phyloP scores from a whole-genome alignment of 1,284 basidiomycete genomes.

The Meripilus lineatus region DNA sequence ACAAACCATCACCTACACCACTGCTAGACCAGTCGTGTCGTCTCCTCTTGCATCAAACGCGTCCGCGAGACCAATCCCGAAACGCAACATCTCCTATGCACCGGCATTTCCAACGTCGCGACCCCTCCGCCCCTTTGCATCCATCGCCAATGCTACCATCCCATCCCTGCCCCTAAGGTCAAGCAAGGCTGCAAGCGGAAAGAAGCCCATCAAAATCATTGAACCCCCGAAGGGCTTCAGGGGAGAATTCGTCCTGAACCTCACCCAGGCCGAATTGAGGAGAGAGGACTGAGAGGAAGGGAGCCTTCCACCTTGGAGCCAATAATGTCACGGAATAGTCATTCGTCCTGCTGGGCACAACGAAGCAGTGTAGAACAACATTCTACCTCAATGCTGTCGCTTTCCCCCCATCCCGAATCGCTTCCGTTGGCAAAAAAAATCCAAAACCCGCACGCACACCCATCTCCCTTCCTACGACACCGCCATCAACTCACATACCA shows the following conservation, averaged over 20 bases:
- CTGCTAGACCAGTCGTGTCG: constrained; percentile 36
- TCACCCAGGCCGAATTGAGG: constrained; percentile 77
- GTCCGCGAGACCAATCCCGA: constrained; percentile 14
- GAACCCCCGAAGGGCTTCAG: constrained; percentile 69
- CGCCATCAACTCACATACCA: too few species aligned
- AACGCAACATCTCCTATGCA: constrained; percentile 33
- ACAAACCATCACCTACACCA: constrained; percentile 18
- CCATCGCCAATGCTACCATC: constrained; percentile 37
- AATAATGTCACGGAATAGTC: too few species aligned
- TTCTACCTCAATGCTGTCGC: too few species aligned
- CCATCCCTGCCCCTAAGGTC: constrained; percentile 13
- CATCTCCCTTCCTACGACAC: too few species aligned
- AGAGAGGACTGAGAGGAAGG: constrained; percentile 58
- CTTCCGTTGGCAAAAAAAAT: too few species aligned
- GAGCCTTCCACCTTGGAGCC: too few species aligned
- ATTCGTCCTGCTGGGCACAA: too few species aligned
- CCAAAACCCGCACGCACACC: too few species aligned
- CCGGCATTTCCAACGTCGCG: constrained; percentile 63
- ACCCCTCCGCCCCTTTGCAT: constrained; percentile 69
- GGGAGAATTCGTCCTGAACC: constrained; percentile 65
- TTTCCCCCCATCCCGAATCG: too few species aligned
- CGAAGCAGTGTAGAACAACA: too few species aligned
- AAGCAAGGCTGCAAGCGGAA: constrained; percentile 20
- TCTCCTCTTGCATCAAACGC: constrained; percentile 51
- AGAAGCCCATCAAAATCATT: constrained; percentile 62